A percentile compares a stretch with the other conserved stretches of the same genome.
These are phyloP conservation scores for Apiospora arundinis DNA, from an alignment of 2,329 filamentous ascomycete genomes.

Conservation along the genomic window DNA sequence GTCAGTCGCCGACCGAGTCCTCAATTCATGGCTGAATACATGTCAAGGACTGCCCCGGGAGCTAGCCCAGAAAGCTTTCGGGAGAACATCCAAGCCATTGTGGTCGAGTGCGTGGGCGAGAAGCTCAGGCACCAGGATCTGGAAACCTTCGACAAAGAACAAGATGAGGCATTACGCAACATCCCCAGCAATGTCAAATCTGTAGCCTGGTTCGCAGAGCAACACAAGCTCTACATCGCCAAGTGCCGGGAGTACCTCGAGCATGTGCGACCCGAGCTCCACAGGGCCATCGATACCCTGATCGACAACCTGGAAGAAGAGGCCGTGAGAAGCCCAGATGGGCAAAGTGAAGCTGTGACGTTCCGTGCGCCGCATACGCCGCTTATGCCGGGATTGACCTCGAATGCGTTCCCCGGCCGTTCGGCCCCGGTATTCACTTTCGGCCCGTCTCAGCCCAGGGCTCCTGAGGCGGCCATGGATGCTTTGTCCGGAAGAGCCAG, in stretches of 20 bases:
- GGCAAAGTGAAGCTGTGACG: background rate
- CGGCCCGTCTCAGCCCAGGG: slow-evolving; percentile 7
- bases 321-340: background rate
- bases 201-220: background rate
- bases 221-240: background rate
- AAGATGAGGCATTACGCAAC: background rate
- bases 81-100: slow-evolving; percentile 9
- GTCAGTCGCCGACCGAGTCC: background rate
- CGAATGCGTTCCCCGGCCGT: background rate
- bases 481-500: background rate
- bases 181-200: background rate
- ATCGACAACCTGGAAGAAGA: background rate
- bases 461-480: slow-evolving; percentile 1
- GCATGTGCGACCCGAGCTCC: background rate
- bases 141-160: background rate
- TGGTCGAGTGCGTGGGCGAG: slow-evolving; percentile 1
- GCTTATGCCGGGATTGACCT: background rate
- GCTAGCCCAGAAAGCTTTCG: background rate
- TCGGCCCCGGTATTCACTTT: background rate
- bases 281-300: background rate
- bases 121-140: background rate
- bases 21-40: background rate
- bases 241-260: background rate
- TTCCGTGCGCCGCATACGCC: background rate
- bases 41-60: background rate